A percentile compares a stretch with the other conserved stretches of the same genome.
These are phyloP conservation scores for Lichtheimia hyalospora DNA, from an alignment of 371 early-diverging fungal genomes.

Conservation along the genomic window DNA sequence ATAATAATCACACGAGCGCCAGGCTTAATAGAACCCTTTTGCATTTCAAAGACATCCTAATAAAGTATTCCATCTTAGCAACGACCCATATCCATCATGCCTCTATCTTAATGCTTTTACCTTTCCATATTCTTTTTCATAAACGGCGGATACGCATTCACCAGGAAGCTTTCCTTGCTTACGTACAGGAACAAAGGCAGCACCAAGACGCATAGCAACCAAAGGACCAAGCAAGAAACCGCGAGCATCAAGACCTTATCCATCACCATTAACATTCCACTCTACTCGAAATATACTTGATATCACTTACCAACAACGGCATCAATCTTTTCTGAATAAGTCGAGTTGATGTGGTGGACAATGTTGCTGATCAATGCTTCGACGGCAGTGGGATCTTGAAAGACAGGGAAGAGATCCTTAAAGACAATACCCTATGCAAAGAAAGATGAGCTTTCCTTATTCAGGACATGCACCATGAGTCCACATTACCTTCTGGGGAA, in stretches of 20 bases:
- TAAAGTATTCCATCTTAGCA: neutral
- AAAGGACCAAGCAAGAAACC: constrained; percentile 92
- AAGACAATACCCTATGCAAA: constrained; percentile 76
- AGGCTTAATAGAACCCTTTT: constrained; percentile 74
- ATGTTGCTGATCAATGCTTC: constrained; percentile 88
- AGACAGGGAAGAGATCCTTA: constrained; percentile 96
- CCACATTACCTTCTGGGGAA: constrained; percentile 75
- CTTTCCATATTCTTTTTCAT: constrained; percentile 95
- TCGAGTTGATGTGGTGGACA: constrained; percentile 75
- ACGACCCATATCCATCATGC: neutral
- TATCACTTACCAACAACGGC: constrained; percentile 76
- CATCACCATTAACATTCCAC: neutral
- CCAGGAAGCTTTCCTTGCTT: constrained; percentile 97
- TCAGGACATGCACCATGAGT: neutral
- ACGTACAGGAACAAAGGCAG: constrained; percentile 93
- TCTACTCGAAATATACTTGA: neutral
- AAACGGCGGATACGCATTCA: constrained; percentile 63
- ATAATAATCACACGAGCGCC: constrained; percentile 88
- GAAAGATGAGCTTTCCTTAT: too few relatives aligned
- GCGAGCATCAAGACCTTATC: constrained; percentile 80
- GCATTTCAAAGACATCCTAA: constrained; percentile 92
- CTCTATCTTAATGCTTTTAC: constrained; percentile 34
- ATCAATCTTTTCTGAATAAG: constrained; percentile 74
- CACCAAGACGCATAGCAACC: constrained; percentile 85
- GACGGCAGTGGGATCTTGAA: constrained; percentile 92